Percentiles rank a stretch among this genome's conserved stretches.
Evolutionary conservation across 1,139 yeast species (phyloP).

Genomic region (Diutina scorzettiae): DNA sequence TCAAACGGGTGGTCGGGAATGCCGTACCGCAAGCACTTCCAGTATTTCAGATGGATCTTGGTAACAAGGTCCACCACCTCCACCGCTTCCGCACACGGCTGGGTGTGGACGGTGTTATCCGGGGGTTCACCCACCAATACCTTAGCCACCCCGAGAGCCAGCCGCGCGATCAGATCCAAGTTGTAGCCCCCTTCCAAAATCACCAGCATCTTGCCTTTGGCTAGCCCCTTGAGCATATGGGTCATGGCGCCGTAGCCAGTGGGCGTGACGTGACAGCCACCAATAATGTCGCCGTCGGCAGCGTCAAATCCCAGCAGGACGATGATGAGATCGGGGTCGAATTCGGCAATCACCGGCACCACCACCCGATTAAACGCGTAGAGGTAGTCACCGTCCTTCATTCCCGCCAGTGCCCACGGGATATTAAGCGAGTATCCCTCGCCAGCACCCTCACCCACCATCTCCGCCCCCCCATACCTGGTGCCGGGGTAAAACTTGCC

Average conservation of each 20-base stretch:
- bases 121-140: constrained; percentile 94
- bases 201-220: constrained; percentile 80
- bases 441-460: constrained; percentile 78
- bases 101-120: constrained; percentile 46
- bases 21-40: constrained; percentile 82
- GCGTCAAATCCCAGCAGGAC: constrained; percentile 97
- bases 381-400: constrained; percentile 91
- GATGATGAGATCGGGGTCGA: constrained; percentile 84
- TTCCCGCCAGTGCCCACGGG: constrained; percentile 91
- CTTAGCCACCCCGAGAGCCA: constrained; percentile 88
- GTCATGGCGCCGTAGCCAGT: constrained; percentile 97
- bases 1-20: constrained; percentile 26
- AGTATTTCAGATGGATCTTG: constrained; percentile 69
- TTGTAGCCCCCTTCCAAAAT: constrained; percentile 96
- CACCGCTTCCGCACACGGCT: constrained; percentile 71
- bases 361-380: constrained; percentile 86
- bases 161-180: constrained; percentile 76
- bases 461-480: constrained; percentile 60
- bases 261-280: constrained; percentile 95
- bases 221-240: constrained; percentile 75
- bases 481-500: constrained; percentile 96
- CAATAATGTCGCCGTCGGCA: constrained; percentile 95
- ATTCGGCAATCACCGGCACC: constrained; percentile 82
- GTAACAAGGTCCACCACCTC: constrained; percentile 80
- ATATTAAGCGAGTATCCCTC: constrained; percentile 81